These are phyloP conservation scores for Cudoniella acicularis DNA, from an alignment of 495 filamentous ascomycete genomes.

Conservation along the genomic window DNA sequence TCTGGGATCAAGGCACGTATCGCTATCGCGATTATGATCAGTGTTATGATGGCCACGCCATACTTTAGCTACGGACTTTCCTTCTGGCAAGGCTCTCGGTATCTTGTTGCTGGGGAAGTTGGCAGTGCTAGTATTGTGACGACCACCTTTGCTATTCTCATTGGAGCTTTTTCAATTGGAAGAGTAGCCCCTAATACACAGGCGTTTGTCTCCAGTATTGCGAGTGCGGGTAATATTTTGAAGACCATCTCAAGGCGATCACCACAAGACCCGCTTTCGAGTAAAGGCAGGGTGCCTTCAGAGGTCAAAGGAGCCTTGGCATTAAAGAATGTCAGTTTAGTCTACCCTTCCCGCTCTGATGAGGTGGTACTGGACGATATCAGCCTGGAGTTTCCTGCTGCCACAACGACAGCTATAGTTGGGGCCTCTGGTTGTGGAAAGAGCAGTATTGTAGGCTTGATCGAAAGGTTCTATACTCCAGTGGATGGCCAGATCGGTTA, in stretches of 20 bases:
- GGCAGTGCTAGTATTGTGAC: constrained; percentile 11
- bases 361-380: constrained; percentile 41
- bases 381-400: background rate
- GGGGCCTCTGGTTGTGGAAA: constrained; percentile 44
- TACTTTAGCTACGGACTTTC: constrained; percentile 60
- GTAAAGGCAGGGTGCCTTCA: background rate
- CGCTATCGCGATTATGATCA: constrained; percentile 58
- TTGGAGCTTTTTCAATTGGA: constrained; percentile 3
- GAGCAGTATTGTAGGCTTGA: constrained; percentile 35
- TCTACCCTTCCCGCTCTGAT: constrained; percentile 57
- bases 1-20: constrained; percentile 53
- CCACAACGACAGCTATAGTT: constrained; percentile 39
- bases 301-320: constrained; percentile 38
- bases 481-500: constrained; percentile 22
- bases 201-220: constrained; percentile 2
- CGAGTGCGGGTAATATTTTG: constrained; percentile 6
- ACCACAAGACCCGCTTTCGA: constrained; percentile 43
- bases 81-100: constrained; percentile 55
- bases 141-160: constrained; percentile 6
- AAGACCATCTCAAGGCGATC: constrained; percentile 38
- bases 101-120: constrained; percentile 7
- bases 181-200: constrained; percentile 10
- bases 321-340: constrained; percentile 54
- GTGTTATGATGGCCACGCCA: constrained; percentile 42
- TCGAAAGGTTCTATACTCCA: constrained; percentile 45